Conservation (phyloP, 768 basidiomycete species). For the Podaxis sp. region DNA sequence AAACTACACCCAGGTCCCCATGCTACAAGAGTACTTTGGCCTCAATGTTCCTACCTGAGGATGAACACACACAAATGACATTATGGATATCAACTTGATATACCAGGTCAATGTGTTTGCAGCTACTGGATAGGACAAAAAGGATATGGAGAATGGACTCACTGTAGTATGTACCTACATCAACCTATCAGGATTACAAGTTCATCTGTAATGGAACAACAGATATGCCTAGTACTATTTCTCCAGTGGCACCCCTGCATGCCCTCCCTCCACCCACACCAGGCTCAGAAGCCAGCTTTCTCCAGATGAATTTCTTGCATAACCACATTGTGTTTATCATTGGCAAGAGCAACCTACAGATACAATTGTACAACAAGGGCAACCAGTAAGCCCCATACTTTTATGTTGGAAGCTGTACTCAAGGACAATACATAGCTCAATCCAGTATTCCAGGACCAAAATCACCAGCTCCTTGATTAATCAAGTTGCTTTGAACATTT, state of each 20-base stretch:
- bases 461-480: slow-evolving; percentile 95
- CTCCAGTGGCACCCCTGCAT: background rate
- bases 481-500: slow-evolving; percentile 89
- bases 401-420: slow-evolving; percentile 97
- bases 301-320: slow-evolving; percentile 50
- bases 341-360: slow-evolving; percentile 78
- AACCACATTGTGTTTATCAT: slow-evolving; percentile 42
- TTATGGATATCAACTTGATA: slow-evolving; percentile 83
- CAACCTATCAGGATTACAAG: too few relatives aligned
- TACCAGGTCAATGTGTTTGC: slow-evolving; percentile 95
- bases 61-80: slow-evolving; percentile 92
- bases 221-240: slow-evolving; percentile 15
- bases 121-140: slow-evolving; percentile 14
- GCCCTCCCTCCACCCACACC: background rate
- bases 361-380: slow-evolving; percentile 85
- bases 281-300: slow-evolving; percentile 40
- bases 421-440: slow-evolving; percentile 74
- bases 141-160: slow-evolving; percentile 30
- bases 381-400: slow-evolving; percentile 91
- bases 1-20: slow-evolving; percentile 98
- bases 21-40: slow-evolving; percentile 93
- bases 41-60: slow-evolving; percentile 87
- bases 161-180: slow-evolving; percentile 50
- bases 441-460: slow-evolving; percentile 93
- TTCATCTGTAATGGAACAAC: slow-evolving; percentile 14